Conservation (phyloP, 306 rosid genomes). For the Vigna radiata region DNA sequence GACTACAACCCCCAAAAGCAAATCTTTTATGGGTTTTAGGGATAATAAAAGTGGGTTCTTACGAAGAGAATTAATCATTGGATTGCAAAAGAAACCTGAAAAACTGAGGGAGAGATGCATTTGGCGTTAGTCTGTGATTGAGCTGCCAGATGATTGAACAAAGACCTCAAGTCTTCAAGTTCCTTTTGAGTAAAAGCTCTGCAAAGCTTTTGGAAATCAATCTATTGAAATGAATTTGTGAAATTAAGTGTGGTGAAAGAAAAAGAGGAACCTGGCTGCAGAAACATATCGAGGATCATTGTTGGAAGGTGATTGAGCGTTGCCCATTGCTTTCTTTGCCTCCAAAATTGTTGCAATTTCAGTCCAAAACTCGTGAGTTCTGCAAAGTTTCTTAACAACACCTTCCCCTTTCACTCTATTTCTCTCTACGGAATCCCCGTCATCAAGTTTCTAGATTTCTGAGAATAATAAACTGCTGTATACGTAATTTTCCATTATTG, state of each 20-base stretch:
- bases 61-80: conserved; percentile 3
- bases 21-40: neutral
- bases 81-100: conserved; percentile 60
- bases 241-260: neutral
- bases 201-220: conserved; percentile 34
- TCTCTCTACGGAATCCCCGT: neutral
- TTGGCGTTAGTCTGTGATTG: conserved; percentile 66
- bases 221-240: neutral
- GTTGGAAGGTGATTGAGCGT: conserved; percentile 54
- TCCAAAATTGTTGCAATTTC: neutral
- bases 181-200: conserved; percentile 80
- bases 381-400: neutral
- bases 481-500: neutral
- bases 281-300: conserved; percentile 60
- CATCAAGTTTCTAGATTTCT: neutral
- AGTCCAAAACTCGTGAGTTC: neutral
- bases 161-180: conserved; percentile 66
- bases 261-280: conserved; percentile 66
- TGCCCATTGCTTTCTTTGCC: conserved; percentile 46
- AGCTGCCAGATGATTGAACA: conserved; percentile 62
- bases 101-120: conserved; percentile 64
- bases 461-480: neutral
- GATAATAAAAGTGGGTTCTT: conserved; percentile 18
- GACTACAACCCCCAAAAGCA: conserved; percentile 46
- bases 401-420: neutral